Base-by-base conservation (phyloP, 768 basidiomycete genomes). In the Russula griseocarnosa region DNA sequence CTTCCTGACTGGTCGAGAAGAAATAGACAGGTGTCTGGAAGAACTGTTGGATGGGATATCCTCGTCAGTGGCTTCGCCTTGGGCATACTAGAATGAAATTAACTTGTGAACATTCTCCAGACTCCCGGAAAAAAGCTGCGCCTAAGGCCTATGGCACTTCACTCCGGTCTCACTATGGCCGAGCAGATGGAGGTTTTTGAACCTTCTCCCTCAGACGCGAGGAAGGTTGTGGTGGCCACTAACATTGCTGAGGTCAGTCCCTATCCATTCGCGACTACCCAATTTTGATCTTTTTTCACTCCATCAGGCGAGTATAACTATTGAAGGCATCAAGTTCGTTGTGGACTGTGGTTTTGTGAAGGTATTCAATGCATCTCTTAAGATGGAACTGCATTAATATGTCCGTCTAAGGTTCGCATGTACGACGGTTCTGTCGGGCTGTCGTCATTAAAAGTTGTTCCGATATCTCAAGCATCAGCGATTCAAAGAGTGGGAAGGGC, bases 311-410 rank as follows among this genome's bases (percentile, higher is more conserved):
- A 94, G 92, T 72, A 90, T 99, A 26, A 99, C 97, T 0, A 98
- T 99, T 61, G 93, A 98, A 47, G 94, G 95, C 3, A 87, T 98
- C 65, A 89, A 88, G 68, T 98, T 87, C 71, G 95, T 99, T 16
- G 81, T 98, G 3, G 97, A 99, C 70, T 87, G 86, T 63, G 97
- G 97, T 18, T 94, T 94, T 71, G 95, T 97, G 67, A 99, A 99
- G 83, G 94, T 92, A 68, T 34, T 47, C 34, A 10, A 44, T 30
- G 5, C 20, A 36, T 36, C 14, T 64, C 5, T n/a, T 34, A 36
- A 50, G 30, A 54, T 6, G 22, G 28, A 18, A 34, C 22, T 16
- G 18, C 30, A 38, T 49, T 60, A 20, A 64, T 51, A 18, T 28
- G 26, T 20, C 18, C 18, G 30, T 46, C 11, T 70, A 55, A 95